Evolutionary conservation across 495 filamentous ascomycete genomes (phyloP), one percentile per base, ranked within the genome.

Genomic region (Penicillium cinerascens): DNA sequence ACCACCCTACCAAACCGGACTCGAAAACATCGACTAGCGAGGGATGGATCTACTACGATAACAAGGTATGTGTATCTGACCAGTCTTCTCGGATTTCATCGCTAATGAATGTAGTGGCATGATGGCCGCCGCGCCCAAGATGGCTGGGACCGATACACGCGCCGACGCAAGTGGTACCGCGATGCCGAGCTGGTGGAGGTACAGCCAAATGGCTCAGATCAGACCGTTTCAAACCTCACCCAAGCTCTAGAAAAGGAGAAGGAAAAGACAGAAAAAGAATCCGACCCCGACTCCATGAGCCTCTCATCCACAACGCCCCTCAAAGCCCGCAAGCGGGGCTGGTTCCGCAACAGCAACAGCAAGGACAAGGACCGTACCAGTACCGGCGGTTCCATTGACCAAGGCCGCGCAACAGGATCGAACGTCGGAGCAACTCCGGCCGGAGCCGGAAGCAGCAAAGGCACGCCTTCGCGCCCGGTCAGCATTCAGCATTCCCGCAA

Each of bases 31-130:
- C 82, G 15, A 85, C 82, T 23, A 84, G 81, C 3, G 82, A 83
- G 48, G 93, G 93, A 2, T 99, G 93, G 93, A 87, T 95, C 40
- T 99, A 93, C 70, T 97, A 96, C 70, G 93, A 99, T 67, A 97
- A 92, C 68, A 97, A 96, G 84, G 91, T 39, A 18, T 16, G 37
- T 92, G 66, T 36, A 50, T 29, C 36, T 44, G 26, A 2, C 9
- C 8, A 13, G 17, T 13, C 1, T 13, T 40, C 7, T 1, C n/a
- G 10, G 13, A n/a, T 11, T 20, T 0, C 23, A 10, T 43, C 36
- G 18, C 44, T 61, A 44, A 58, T 45, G 1, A 3, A 1, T 29
- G 20, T 22, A 96, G 89, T 98, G 93, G 93, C 85, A 89, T 64
- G 90, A 95, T 60, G 92, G 91, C 23, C 86, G 88, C 15, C 82